Base-by-base conservation (phyloP, 441 rosid species). In the Bocquillonia castaneifolia region DNA sequence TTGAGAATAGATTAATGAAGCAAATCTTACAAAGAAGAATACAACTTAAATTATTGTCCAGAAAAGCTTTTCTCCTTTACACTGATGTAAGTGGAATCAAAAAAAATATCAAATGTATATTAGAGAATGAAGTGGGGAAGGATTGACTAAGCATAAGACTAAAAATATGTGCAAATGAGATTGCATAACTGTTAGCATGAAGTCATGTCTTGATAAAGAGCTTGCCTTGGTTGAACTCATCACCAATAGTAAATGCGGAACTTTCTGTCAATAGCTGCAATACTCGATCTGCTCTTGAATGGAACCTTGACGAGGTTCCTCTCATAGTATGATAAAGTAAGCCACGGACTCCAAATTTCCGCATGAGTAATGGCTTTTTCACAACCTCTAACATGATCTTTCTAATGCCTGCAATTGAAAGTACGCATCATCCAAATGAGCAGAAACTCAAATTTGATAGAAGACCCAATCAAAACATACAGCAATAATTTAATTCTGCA, bases 271-370 rank as follows among this genome's bases (percentile, higher is more conserved):
- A 75, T 61, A 85, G 64, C 70, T 68, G 69, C 73, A 91, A 74
- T 70, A 82, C 82, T 50, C 73, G 70, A 68, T 78, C 82, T 57
- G 94, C 96, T 78, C 78, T 86, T 64, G 98, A 92, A 77, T 92
- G 96, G 67, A 90, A 80, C 72, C 78, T 82, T 56, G 81, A 78
- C 48, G 79, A 75, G 57, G 81, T 80, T 77, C 92, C 95, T 70
- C 79, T 84, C 91, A 89, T 85, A 68, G 76, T 80, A 84, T 88
- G 76, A 77, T 76, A 85, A 72, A 95, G 80, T 50, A 95, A 74
- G 68, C 88, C 78, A 86, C 82, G 80, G 36, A 67, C 93, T 42
- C 93, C 98, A 75, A 79, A 75, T 74, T 81, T 88, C 53, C 89
- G 81, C 40, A 53, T 34, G 68, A 66, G 70, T 69, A 76, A 63